Conservation (phyloP, 495 filamentous ascomycete species). For the Niebla homalea region DNA sequence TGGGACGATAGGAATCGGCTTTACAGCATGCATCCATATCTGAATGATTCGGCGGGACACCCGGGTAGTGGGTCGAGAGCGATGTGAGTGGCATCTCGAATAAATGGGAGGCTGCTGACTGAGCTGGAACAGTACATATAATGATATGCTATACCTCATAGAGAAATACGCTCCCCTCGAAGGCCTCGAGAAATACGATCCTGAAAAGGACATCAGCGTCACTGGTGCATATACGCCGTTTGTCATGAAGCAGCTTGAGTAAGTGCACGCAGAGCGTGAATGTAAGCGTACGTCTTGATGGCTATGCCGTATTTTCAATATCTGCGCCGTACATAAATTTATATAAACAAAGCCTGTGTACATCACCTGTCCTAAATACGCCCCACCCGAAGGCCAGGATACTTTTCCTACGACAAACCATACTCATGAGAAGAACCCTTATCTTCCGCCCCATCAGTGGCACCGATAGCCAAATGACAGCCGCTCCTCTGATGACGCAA, state of each 20-base stretch:
- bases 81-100: slow-evolving; percentile 16
- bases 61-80: slow-evolving; percentile 20
- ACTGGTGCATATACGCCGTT: slow-evolving; percentile 15
- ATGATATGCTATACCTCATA: slow-evolving; percentile 26
- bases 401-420: too few species aligned
- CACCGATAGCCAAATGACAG: too few species aligned
- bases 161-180: slow-evolving; percentile 25
- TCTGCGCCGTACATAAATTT: too few species aligned
- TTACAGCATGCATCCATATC: slow-evolving; percentile 18
- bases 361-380: too few species aligned
- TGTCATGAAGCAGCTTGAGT: slow-evolving; percentile 15
- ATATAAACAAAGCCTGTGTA: too few species aligned
- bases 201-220: slow-evolving; percentile 16
- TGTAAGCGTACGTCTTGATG: too few species aligned
- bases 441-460: too few species aligned
- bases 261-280: neutral
- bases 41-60: slow-evolving; percentile 22
- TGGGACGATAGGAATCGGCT: slow-evolving; percentile 17
- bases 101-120: neutral
- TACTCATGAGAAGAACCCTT: too few species aligned
- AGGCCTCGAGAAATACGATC: slow-evolving; percentile 20
- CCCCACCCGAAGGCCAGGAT: too few species aligned
- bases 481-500: too few species aligned
- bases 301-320: too few species aligned
- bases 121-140: slow-evolving; percentile 19